Conservation (phyloP, 2,329 filamentous ascomycete genomes). For the Fusarium sp. region DNA sequence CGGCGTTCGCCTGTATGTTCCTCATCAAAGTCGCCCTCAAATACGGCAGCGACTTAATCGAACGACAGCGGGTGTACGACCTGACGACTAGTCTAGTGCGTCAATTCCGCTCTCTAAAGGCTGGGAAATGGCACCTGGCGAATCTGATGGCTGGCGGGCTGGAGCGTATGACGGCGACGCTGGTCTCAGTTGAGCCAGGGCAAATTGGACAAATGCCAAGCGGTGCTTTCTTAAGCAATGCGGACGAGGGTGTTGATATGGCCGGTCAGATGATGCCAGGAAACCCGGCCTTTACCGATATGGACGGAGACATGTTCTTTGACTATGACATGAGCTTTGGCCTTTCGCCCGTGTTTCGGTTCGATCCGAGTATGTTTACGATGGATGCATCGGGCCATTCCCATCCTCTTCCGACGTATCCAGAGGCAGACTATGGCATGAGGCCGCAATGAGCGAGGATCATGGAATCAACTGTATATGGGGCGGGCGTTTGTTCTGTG, state of each 20-base stretch:
- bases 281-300: conserved; percentile 39
- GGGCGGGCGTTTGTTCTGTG: conserved; percentile 2
- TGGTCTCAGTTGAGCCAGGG: conserved; percentile 21
- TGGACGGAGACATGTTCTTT: conserved; percentile 45
- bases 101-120: conserved; percentile 54
- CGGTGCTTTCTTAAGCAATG: conserved; percentile 16
- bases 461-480: background rate
- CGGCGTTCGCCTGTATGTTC: conserved; percentile 64
- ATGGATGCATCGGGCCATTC: conserved; percentile 42
- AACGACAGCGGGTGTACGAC: conserved; percentile 53
- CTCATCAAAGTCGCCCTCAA: conserved; percentile 60
- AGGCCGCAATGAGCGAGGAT: conserved; percentile 16
- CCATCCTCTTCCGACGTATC: conserved; percentile 40
- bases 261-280: conserved; percentile 31
- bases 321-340: conserved; percentile 48
- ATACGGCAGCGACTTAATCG: conserved; percentile 55
- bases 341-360: conserved; percentile 44
- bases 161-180: conserved; percentile 53
- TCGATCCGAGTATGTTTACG: conserved; percentile 44
- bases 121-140: conserved; percentile 59
- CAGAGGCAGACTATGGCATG: conserved; percentile 41
- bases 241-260: conserved; percentile 36
- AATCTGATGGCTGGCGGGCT: conserved; percentile 61
- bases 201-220: conserved; percentile 22
- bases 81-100: conserved; percentile 54